These are phyloP conservation scores for Durotheca rogersii DNA, from an alignment of 495 filamentous ascomycete species.

Conservation along the genomic window DNA sequence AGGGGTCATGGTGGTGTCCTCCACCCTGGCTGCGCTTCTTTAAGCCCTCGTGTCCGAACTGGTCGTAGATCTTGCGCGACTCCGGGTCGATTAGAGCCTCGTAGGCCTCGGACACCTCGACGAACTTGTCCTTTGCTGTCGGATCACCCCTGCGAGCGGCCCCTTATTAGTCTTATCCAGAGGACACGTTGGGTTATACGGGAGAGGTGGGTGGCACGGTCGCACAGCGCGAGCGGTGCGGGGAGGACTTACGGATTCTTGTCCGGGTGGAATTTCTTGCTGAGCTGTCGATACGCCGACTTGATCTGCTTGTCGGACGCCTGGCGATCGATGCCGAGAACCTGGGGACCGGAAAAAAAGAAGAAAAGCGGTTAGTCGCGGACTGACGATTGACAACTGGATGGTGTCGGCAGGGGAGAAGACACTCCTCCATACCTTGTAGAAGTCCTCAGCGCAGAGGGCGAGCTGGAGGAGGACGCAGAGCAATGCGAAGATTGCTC, in stretches of 20 bases:
- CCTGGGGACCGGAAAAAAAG: no score
- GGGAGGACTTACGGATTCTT: conserved; percentile 83
- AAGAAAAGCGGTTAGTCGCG: conserved; percentile 1
- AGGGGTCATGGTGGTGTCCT: conserved; percentile 76
- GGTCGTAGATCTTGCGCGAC: conserved; percentile 88
- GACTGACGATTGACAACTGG: conserved; percentile 8
- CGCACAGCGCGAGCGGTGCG: no score
- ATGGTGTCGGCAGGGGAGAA: conserved; percentile 1
- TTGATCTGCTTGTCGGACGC: conserved; percentile 92
- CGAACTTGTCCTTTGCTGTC: conserved; percentile 85
- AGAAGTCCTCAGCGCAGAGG: conserved; percentile 72
- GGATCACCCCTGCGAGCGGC: conserved; percentile 67
- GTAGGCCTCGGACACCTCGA: conserved; percentile 93
- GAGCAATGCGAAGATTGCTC: conserved; percentile 45
- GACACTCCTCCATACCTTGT: conserved; percentile 61
- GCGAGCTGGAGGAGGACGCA: conserved; percentile 47
- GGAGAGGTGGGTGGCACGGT: no score
- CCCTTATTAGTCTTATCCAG: no score
- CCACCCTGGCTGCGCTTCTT: conserved; percentile 77
- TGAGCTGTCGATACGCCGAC: conserved; percentile 86
- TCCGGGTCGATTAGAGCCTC: conserved; percentile 83
- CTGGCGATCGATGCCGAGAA: conserved; percentile 76
- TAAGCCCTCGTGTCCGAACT: conserved; percentile 89
- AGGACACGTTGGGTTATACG: conserved; percentile 9
- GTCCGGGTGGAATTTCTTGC: conserved; percentile 96